Conservation (phyloP, 345 rosid genomes). For the Alliaria petiolata region DNA sequence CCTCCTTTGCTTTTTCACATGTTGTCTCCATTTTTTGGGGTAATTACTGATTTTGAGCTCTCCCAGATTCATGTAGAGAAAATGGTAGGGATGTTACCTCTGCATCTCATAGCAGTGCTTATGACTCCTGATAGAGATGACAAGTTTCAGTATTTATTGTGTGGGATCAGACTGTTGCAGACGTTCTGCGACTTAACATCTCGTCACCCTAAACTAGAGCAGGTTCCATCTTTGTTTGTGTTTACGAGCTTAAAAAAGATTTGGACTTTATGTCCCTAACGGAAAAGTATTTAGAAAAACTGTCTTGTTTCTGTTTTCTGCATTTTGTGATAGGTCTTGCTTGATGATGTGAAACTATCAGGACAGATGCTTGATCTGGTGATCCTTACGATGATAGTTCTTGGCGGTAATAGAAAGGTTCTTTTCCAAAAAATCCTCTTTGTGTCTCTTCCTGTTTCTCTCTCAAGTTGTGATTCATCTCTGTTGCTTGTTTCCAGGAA, state of each 20-base stretch:
- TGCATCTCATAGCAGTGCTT: conserved; percentile 75
- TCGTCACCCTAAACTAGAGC: conserved; percentile 72
- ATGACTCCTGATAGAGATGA: conserved; percentile 55
- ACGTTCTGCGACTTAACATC: conserved; percentile 71
- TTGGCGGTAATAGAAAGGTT: conserved; percentile 61
- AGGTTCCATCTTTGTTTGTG: conserved; percentile 46
- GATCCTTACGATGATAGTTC: conserved; percentile 44
- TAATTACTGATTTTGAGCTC: conserved; percentile 19
- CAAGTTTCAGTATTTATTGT: conserved; percentile 45
- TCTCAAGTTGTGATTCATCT: conserved; percentile 23
- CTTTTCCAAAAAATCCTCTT: conserved; percentile 14
- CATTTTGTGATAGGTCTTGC: conserved; percentile 54
- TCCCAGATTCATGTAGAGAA: conserved; percentile 81
- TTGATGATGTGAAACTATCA: conserved; percentile 80
- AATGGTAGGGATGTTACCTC: conserved; percentile 63
- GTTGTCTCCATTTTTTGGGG: neutral
- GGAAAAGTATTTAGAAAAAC: neutral
- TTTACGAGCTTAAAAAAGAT: neutral
- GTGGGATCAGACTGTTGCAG: conserved; percentile 72
- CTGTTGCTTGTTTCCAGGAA: conserved; percentile 44
- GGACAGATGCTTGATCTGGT: conserved; percentile 80
- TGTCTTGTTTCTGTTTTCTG: neutral
- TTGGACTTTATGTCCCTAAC: neutral
- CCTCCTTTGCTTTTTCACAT: neutral
- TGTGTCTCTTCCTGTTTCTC: conserved; percentile 9